Conservation (phyloP, 805 yeast genomes). For the Pichia deserticola region DNA sequence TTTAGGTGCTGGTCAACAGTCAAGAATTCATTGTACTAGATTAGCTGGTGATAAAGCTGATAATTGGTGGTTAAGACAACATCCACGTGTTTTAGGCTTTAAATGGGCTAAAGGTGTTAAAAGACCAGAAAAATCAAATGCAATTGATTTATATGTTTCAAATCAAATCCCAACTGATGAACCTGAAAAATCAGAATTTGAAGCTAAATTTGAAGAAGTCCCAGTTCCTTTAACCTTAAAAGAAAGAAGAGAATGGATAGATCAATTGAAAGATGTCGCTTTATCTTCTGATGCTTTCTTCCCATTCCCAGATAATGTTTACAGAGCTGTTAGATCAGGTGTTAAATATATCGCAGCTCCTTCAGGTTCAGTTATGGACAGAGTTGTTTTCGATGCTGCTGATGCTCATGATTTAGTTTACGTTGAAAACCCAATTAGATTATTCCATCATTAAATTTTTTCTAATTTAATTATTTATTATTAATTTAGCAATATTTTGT, state of each 20-base stretch:
- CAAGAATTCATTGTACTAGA: conserved; percentile 98
- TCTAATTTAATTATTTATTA: too few relatives aligned
- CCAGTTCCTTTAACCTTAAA: conserved; percentile 77
- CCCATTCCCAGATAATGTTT: conserved; percentile 99
- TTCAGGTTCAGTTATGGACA: conserved; percentile 95
- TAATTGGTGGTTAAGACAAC: conserved; percentile 99
- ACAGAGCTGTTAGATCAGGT: conserved; percentile 95
- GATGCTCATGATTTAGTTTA: conserved; percentile 85
- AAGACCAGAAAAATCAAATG: conserved; percentile 98
- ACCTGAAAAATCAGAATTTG: conserved; percentile 90
- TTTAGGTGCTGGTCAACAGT: conserved; percentile 99
- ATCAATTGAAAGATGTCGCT: conserved; percentile 76
- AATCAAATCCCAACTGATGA: conserved; percentile 85
- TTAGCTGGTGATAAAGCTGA: conserved; percentile 99
- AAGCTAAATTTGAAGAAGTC: conserved; percentile 73
- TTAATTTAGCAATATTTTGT: too few relatives aligned
- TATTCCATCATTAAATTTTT: conserved; percentile 80
- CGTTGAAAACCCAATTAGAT: conserved; percentile 93
- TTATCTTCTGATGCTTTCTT: conserved; percentile 97
- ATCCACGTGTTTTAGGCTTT: conserved; percentile 85
- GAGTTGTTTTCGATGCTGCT: conserved; percentile 93
- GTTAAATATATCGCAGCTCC: conserved; percentile 96
- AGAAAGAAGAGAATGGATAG: conserved; percentile 85
- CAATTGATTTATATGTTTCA: conserved; percentile 89
- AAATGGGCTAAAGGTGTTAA: conserved; percentile 98